Percentiles rank a stretch among this genome's conserved stretches.
These are phyloP conservation scores for Cladophialophora psammophila DNA, from an alignment of 2,329 filamentous ascomycete genomes.

Conservation along the genomic window DNA sequence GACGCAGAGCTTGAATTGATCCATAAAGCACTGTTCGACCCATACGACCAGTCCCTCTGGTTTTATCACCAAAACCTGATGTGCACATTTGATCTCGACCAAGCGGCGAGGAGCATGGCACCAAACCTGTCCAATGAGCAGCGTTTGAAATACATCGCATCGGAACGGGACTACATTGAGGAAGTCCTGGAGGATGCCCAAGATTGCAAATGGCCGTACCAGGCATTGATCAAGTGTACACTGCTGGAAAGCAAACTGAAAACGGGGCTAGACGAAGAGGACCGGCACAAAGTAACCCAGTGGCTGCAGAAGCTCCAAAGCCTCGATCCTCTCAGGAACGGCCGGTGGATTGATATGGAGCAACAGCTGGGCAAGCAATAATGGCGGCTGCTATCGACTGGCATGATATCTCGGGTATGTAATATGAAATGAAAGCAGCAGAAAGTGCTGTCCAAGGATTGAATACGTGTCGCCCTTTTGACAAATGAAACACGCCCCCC, in stretches of 20 bases:
- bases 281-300: constrained; percentile 54
- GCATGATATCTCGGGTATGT: no score
- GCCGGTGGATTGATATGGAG: constrained; percentile 78
- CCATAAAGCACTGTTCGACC: constrained; percentile 81
- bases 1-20: constrained; percentile 74
- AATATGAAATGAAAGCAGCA: no score
- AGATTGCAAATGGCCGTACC: constrained; percentile 88
- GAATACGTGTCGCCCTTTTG: no score
- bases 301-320: constrained; percentile 72
- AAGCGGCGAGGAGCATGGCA: constrained; percentile 65
- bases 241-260: constrained; percentile 61
- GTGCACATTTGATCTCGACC: constrained; percentile 66
- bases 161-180: constrained; percentile 77
- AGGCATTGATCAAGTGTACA: constrained; percentile 80
- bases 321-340: constrained; percentile 76
- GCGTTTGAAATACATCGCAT: constrained; percentile 69
- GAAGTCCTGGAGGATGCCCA: constrained; percentile 70
- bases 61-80: constrained; percentile 94
- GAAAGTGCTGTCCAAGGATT: no score
- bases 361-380: constrained; percentile 37
- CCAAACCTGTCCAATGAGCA: constrained; percentile 68
- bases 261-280: constrained; percentile 51
- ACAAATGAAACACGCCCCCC: background rate
- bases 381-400: background rate
- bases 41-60: constrained; percentile 95